A percentile compares a stretch with the other conserved stretches of the same genome.
phyloP scores from a whole-genome alignment of 164 flowering plant genomes.

The Macadamia tetraphylla region DNA sequence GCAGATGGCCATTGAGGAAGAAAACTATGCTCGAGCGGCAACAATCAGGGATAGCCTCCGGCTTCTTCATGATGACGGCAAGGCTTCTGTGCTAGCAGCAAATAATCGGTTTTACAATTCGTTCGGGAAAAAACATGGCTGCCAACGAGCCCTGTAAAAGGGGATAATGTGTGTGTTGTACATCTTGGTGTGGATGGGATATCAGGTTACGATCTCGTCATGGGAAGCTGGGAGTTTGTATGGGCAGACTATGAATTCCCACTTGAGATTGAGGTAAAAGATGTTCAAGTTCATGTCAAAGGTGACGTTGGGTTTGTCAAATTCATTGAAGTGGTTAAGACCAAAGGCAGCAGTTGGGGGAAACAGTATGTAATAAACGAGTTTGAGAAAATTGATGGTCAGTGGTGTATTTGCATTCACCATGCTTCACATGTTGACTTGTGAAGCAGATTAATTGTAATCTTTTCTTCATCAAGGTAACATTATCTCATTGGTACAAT shows the following conservation, averaged over 20 bases:
- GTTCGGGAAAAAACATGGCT: constrained; percentile 41
- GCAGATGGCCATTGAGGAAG: constrained; percentile 64
- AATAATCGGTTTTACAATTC: constrained; percentile 75
- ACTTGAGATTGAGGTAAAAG: constrained; percentile 37
- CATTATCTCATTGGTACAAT: too few species aligned
- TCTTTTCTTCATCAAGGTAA: too few species aligned
- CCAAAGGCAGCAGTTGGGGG: constrained; percentile 94
- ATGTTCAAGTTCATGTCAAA: constrained; percentile 62
- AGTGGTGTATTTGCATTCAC: constrained; percentile 81
- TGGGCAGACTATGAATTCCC: constrained; percentile 57
- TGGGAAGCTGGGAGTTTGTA: constrained; percentile 91
- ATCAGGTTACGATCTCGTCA: constrained; percentile 67
- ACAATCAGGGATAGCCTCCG: constrained; percentile 24
- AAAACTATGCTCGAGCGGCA: constrained; percentile 10
- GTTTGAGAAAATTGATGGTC: constrained; percentile 73
- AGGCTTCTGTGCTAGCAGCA: constrained; percentile 63
- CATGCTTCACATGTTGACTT: constrained; percentile 72
- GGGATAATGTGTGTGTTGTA: constrained; percentile 51
- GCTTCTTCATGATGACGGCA: constrained; percentile 66
- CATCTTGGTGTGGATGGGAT: constrained; percentile 33
- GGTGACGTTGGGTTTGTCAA: constrained; percentile 82
- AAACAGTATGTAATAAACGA: constrained; percentile 85
- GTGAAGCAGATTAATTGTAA: constrained; percentile 14
- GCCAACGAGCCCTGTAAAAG: constrained; percentile 47
- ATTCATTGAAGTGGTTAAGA: constrained; percentile 75